Conservation (phyloP, 2,329 filamentous ascomycete genomes). For the Metarhizium sp. region DNA sequence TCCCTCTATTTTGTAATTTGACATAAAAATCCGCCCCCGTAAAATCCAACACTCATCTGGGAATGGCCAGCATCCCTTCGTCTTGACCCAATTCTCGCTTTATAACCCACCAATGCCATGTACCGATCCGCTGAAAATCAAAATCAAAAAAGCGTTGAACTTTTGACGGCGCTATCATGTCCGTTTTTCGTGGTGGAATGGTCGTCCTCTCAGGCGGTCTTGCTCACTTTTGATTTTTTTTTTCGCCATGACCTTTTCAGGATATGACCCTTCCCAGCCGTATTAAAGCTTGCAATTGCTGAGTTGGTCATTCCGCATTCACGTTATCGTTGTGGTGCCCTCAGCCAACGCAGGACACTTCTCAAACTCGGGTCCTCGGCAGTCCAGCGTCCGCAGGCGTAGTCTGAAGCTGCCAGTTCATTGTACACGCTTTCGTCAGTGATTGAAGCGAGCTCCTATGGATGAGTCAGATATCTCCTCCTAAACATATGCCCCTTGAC, state of each 20-base stretch:
- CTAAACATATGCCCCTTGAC: neutral
- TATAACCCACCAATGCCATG: neutral
- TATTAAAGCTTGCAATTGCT: neutral
- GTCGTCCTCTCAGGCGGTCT: neutral
- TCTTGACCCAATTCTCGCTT: neutral
- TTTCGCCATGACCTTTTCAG: neutral
- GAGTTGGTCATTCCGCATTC: neutral
- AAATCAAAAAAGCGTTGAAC: neutral
- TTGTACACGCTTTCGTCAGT: slow-evolving; percentile 51
- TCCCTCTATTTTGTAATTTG: slow-evolving; percentile 3
- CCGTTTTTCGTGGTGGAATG: neutral
- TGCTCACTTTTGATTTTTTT: neutral
- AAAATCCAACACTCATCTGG: neutral
- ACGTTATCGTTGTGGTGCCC: slow-evolving; percentile 20
- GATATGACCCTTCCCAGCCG: neutral
- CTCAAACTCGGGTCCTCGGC: slow-evolving; percentile 51
- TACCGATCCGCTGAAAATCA: neutral
- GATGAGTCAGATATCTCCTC: neutral
- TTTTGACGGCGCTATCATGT: neutral
- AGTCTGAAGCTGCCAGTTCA: slow-evolving; percentile 44
- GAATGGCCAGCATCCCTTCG: slow-evolving; percentile 2
- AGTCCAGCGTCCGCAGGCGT: slow-evolving; percentile 50
- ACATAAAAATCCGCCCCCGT: neutral
- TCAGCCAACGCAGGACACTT: slow-evolving; percentile 50
- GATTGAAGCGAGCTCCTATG: slow-evolving; percentile 46